Percentiles rank a stretch among this genome's conserved stretches.
These are phyloP conservation scores for Nakazawaea sp. DNA, from an alignment of 805 yeast species.

Conservation along the genomic window DNA sequence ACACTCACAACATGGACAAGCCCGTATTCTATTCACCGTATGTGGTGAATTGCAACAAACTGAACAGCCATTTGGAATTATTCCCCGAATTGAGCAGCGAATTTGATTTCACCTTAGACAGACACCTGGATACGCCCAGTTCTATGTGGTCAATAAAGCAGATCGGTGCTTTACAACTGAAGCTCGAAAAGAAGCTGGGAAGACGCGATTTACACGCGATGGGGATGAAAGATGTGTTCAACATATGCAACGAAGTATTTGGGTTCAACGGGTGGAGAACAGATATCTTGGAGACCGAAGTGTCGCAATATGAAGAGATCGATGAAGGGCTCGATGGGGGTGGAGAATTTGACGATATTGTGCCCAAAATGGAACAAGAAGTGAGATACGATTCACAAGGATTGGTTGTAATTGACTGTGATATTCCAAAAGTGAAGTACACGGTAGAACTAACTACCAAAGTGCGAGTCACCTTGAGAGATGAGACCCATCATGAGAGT, in stretches of 20 bases:
- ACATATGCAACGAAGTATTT: constrained; percentile 38
- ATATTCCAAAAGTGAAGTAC: constrained; percentile 1
- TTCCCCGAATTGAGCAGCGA: constrained; percentile 7
- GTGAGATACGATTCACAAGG: constrained; percentile 4
- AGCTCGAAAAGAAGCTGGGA: constrained; percentile 1
- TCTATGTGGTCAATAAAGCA: constrained; percentile 7
- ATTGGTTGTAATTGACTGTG: not conserved
- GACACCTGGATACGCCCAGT: constrained; percentile 4
- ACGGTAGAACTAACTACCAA: constrained; percentile 22
- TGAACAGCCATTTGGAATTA: not conserved
- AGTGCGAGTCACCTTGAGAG: constrained; percentile 32
- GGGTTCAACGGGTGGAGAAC: constrained; percentile 49
- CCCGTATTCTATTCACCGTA: constrained; percentile 7
- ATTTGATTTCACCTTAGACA: constrained; percentile 8
- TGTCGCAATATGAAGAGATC: constrained; percentile 11
- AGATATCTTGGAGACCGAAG: constrained; percentile 20
- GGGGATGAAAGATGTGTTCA: constrained; percentile 19
- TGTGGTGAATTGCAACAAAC: not conserved
- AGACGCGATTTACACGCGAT: constrained; percentile 5
- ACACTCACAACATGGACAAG: too few species aligned
- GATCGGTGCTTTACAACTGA: constrained; percentile 6
- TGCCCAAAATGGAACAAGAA: constrained; percentile 12
- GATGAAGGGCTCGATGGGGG: constrained; percentile 9
- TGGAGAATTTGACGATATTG: constrained; percentile 14
- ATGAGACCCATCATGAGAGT: constrained; percentile 33